Conservation (phyloP, 73 alveolate species). For the Tetrahymena malaccensis region DNA sequence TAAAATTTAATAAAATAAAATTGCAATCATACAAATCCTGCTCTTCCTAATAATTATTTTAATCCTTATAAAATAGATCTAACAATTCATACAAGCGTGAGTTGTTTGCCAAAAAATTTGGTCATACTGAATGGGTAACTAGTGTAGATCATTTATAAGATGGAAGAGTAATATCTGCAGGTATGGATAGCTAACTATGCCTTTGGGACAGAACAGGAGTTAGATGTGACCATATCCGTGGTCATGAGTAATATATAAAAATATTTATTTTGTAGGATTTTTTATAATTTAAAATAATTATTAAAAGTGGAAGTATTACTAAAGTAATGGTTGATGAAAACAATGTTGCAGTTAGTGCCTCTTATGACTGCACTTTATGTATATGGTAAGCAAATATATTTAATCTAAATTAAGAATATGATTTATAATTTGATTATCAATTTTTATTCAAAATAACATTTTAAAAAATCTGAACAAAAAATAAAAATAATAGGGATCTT, state of each 20-base stretch:
- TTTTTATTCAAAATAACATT: too few relatives aligned
- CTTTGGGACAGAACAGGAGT: conserved; percentile 91
- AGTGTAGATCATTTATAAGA: conserved; percentile 72
- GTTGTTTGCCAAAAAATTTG: conserved; percentile 80
- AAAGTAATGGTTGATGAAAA: conserved; percentile 64
- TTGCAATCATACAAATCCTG: neutral
- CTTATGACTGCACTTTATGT: conserved; percentile 76
- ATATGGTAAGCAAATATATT: conserved; percentile 47
- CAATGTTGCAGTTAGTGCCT: conserved; percentile 60
- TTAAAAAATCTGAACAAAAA: neutral
- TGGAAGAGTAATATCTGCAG: conserved; percentile 86
- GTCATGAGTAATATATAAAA: conserved; percentile 16
- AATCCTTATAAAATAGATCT: neutral
- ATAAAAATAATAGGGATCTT: conserved; percentile 14
- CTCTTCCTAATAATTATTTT: neutral
- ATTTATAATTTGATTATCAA: neutral
- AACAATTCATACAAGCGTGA: conserved; percentile 47
- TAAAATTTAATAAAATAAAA: neutral
- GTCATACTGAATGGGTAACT: conserved; percentile 97
- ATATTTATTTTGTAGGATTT: too few relatives aligned
- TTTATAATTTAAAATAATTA: neutral
- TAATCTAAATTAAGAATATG: neutral
- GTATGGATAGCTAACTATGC: conserved; percentile 93
- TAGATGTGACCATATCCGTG: conserved; percentile 74
- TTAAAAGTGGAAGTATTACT: conserved; percentile 57